Percentiles rank a stretch among this genome's conserved stretches.
phyloP scores from a whole-genome alignment of 2,329 filamentous ascomycete species.

The Exophiala viscosa region DNA sequence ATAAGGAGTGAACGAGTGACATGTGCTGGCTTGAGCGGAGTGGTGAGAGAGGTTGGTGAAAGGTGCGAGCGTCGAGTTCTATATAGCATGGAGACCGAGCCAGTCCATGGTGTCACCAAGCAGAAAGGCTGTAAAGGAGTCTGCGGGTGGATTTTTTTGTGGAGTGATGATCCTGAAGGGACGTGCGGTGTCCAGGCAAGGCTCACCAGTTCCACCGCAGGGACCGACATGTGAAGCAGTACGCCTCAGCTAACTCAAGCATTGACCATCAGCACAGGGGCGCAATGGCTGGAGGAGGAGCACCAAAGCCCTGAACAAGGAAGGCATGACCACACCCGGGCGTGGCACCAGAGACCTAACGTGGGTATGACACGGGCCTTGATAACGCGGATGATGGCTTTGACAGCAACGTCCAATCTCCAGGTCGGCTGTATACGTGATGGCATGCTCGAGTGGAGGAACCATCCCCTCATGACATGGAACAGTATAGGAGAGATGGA shows the following conservation, averaged over 20 bases:
- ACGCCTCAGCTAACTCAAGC: neutral
- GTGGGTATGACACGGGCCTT: conserved; percentile 10
- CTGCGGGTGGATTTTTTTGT: conserved; percentile 7
- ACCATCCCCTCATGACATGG: neutral
- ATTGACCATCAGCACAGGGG: conserved; percentile 11
- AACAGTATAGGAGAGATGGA: neutral
- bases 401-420: conserved; percentile 19
- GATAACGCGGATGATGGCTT: conserved; percentile 7
- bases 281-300: neutral
- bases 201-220: neutral
- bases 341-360: neutral
- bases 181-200: conserved; percentile 1
- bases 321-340: neutral
- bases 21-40: conserved; percentile 13
- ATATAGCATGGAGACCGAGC: conserved; percentile 10
- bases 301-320: neutral
- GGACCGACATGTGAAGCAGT: neutral
- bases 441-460: neutral
- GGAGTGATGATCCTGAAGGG: neutral
- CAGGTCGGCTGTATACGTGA: conserved; percentile 1
- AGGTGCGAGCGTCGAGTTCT: conserved; percentile 8
- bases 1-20: conserved; percentile 17
- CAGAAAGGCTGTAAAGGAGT: neutral
- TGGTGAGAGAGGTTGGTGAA: conserved; percentile 10
- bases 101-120: conserved; percentile 5